Evolutionary conservation across 208 protist species (phyloP).

Genomic region (Leishmania tropica): DNA sequence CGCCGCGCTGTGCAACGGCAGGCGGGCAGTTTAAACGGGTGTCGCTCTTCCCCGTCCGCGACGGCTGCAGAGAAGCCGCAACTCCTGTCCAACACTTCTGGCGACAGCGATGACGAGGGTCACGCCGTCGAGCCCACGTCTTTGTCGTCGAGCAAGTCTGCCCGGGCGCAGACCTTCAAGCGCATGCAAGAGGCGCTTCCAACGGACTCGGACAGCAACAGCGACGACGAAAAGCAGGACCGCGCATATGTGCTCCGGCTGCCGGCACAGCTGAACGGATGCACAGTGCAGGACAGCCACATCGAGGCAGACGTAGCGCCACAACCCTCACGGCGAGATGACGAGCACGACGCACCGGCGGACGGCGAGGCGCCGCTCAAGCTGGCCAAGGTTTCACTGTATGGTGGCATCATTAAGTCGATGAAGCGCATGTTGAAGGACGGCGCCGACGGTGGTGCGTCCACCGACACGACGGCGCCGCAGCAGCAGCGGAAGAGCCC

Average conservation of each 20-base stretch:
- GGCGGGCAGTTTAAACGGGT: not conserved
- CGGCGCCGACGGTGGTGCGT: not conserved
- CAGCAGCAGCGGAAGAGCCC: slow-evolving; percentile 1
- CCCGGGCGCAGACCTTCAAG: slow-evolving; percentile 16
- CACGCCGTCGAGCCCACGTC: not conserved
- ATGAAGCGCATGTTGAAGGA: slow-evolving; percentile 33
- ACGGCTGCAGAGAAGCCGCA: not conserved
- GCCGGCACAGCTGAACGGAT: not conserved
- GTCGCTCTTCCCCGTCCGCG: too few species aligned
- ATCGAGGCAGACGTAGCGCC: not conserved
- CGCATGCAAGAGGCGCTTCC: slow-evolving; percentile 29
- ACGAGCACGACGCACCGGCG: not conserved
- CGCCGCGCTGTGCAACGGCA: not conserved
- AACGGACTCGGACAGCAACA: slow-evolving; percentile 34
- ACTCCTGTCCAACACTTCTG: not conserved
- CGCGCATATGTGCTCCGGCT: slow-evolving; percentile 12
- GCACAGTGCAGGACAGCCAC: not conserved
- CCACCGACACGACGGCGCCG: not conserved
- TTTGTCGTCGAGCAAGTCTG: not conserved
- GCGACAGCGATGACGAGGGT: slow-evolving; percentile 1
- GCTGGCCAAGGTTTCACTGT: slow-evolving; percentile 27
- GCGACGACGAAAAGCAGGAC: slow-evolving; percentile 14
- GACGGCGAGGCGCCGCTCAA: not conserved
- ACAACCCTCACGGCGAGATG: not conserved
- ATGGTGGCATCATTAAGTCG: slow-evolving; percentile 58